Conservation (phyloP, 1,284 basidiomycete genomes). For the Cryptococcus jaspeensis region DNA sequence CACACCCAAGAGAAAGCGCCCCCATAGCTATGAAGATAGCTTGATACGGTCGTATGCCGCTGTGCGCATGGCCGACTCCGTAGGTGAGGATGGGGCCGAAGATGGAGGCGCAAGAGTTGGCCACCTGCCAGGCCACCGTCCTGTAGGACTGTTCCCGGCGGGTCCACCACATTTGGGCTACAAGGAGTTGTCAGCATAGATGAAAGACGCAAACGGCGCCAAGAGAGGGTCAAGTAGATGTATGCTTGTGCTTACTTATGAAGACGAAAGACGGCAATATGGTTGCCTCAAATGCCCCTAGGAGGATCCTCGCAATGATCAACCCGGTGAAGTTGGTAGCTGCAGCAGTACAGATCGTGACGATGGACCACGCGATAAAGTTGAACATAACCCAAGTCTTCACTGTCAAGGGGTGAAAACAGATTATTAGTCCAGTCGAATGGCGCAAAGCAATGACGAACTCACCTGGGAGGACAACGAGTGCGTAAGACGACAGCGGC, state of each 20-base stretch:
- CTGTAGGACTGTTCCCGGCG: constrained; percentile 35
- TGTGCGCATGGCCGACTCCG: constrained; percentile 26
- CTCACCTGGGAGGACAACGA: constrained; percentile 39
- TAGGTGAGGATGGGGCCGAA: constrained; percentile 32
- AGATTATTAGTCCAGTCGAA: constrained; percentile 34
- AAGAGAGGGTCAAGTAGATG: too few relatives aligned
- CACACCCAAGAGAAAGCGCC: constrained; percentile 51
- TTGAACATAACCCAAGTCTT: constrained; percentile 46
- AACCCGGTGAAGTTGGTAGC: constrained; percentile 51
- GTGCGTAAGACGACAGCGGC: constrained; percentile 36
- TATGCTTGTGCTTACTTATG: constrained; percentile 3
- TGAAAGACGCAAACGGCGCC: too few relatives aligned
- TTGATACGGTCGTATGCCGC: constrained; percentile 34
- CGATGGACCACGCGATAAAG: constrained; percentile 30
- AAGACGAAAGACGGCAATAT: constrained; percentile 21
- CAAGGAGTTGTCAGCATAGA: neutral
- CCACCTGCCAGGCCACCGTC: constrained; percentile 28
- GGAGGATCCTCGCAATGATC: constrained; percentile 21
- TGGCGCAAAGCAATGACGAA: constrained; percentile 33
- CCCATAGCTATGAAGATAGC: constrained; percentile 57
- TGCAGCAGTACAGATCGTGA: constrained; percentile 25
- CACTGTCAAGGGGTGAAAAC: constrained; percentile 32
- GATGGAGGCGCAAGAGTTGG: constrained; percentile 26
- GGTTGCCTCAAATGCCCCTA: constrained; percentile 32
- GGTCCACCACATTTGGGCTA: constrained; percentile 40